A percentile compares a stretch with the other conserved stretches of the same genome.
Conservation (phyloP, 176 grass and related monocot genomes). For the Avena eriantha region DNA sequence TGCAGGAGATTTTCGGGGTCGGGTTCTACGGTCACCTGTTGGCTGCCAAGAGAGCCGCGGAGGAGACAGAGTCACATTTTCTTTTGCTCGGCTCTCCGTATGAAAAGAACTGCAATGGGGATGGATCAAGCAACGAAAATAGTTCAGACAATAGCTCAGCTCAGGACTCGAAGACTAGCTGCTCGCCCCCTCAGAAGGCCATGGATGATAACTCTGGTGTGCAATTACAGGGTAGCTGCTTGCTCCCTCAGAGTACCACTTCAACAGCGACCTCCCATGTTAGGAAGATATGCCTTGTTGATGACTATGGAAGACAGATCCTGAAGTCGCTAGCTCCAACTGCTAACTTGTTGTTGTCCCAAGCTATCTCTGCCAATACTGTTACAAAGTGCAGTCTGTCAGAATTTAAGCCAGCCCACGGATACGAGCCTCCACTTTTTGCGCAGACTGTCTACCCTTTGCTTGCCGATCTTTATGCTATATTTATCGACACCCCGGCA, state of each 20-base stretch:
- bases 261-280: constrained; percentile 49
- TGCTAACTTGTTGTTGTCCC: constrained; percentile 53
- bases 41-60: constrained; percentile 85
- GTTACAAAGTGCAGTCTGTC: constrained; percentile 39
- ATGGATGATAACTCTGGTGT: constrained; percentile 44
- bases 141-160: constrained; percentile 33
- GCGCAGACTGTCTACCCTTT: constrained; percentile 83
- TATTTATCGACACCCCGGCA: constrained; percentile 77
- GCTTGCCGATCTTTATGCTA: constrained; percentile 75
- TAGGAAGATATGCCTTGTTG: constrained; percentile 58
- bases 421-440: constrained; percentile 70
- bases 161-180: constrained; percentile 54
- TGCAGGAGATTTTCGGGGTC: constrained; percentile 92
- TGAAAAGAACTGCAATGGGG: constrained; percentile 49
- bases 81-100: constrained; percentile 89
- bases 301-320: constrained; percentile 56
- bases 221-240: constrained; percentile 53
- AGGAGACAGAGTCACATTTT: constrained; percentile 67
- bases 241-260: constrained; percentile 53
- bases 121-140: constrained; percentile 17
- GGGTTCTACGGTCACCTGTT: constrained; percentile 89
- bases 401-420: constrained; percentile 47
- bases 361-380: constrained; percentile 40
- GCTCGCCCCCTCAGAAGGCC: constrained; percentile 41
- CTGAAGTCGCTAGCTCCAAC: constrained; percentile 65